phyloP scores from a whole-genome alignment of 257 asterid genomes.

The Solanum arcanum region DNA sequence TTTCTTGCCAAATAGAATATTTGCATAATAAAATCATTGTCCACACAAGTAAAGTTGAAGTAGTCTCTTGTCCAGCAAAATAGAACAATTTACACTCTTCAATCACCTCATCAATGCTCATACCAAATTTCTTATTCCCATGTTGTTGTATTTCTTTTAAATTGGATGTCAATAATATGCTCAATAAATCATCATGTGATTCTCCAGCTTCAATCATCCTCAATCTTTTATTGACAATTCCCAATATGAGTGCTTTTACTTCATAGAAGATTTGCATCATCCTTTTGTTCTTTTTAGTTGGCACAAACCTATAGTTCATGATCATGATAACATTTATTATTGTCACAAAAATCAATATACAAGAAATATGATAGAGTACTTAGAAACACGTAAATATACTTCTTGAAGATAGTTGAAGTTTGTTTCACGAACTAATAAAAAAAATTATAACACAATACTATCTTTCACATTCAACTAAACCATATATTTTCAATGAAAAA shows the following conservation, averaged over 20 bases:
- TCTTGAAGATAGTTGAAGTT: background rate
- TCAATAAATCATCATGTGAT: constrained; percentile 8
- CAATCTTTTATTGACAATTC: constrained; percentile 1
- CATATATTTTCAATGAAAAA: too few species aligned
- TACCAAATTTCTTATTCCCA: constrained; percentile 2
- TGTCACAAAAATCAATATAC: background rate
- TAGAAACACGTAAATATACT: background rate
- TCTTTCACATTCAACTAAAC: too few species aligned
- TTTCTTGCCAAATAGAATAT: constrained; percentile 9
- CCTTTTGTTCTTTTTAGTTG: constrained; percentile 6
- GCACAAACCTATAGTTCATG: background rate
- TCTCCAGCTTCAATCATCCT: background rate
- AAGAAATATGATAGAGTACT: background rate
- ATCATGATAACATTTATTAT: background rate
- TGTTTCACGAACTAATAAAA: background rate
- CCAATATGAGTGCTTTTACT: background rate
- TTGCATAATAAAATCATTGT: constrained; percentile 15
- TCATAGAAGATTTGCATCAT: constrained; percentile 5
- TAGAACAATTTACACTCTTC: constrained; percentile 25
- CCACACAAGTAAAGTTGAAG: constrained; percentile 12
- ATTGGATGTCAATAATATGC: constrained; percentile 9
- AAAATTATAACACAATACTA: background rate
- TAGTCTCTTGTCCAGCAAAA: constrained; percentile 20
- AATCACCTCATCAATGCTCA: constrained; percentile 15
- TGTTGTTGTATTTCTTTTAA: constrained; percentile 6